These are phyloP conservation scores for Botrytis porri DNA, from an alignment of 2,329 filamentous ascomycete genomes.

Conservation along the genomic window DNA sequence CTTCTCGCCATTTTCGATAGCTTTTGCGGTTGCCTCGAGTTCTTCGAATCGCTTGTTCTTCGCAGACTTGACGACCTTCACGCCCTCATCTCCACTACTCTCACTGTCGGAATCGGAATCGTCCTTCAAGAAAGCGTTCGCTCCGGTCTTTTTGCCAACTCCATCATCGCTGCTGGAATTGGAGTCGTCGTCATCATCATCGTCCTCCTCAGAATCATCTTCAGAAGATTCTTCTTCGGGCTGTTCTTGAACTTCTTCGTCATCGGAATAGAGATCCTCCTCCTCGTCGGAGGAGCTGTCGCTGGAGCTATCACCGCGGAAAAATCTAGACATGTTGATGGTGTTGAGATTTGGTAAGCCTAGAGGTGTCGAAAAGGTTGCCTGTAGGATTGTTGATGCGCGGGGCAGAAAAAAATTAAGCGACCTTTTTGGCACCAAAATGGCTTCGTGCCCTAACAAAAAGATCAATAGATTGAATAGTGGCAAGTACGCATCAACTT, in stretches of 20 bases:
- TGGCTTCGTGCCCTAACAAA: constrained; percentile 11
- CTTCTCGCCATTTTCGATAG: constrained; percentile 95
- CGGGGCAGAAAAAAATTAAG: constrained; percentile 20
- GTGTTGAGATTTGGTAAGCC: not conserved
- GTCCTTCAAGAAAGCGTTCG: constrained; percentile 78
- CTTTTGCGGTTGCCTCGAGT: constrained; percentile 80
- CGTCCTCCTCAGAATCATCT: constrained; percentile 49
- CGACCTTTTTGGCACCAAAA: constrained; percentile 17
- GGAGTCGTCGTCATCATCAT: constrained; percentile 47
- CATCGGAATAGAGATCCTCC: constrained; percentile 86
- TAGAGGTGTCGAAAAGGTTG: constrained; percentile 6
- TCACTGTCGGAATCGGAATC: constrained; percentile 70
- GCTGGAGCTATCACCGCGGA: constrained; percentile 93
- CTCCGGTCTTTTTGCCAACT: constrained; percentile 64
- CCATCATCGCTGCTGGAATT: constrained; percentile 61
- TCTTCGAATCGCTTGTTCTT: constrained; percentile 98
- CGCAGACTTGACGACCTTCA: constrained; percentile 89
- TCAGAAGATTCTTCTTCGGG: constrained; percentile 46
- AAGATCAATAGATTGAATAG: not conserved
- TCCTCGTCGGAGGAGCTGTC: constrained; percentile 92
- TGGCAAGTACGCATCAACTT: not conserved
- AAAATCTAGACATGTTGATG: constrained; percentile 88
- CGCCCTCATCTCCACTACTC: constrained; percentile 79
- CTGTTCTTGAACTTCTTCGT: constrained; percentile 58
- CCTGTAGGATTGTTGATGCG: constrained; percentile 15